A percentile compares a stretch with the other conserved stretches of the same genome.
phyloP scores from a whole-genome alignment of 108 stramenopile genomes.

The Discostella pseudostelligera region DNA sequence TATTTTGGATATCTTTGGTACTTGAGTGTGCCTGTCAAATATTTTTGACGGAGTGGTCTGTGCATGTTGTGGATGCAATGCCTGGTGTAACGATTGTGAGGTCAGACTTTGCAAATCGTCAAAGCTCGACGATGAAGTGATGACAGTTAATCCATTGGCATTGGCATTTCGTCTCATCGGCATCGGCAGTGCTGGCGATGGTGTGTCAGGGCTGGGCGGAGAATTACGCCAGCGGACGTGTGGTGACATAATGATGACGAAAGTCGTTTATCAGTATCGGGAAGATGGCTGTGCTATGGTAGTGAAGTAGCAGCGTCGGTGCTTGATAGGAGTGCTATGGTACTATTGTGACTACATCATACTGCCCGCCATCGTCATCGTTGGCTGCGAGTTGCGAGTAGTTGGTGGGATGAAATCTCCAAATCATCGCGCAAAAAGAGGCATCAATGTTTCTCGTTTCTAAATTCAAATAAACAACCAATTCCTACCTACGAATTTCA shows the following conservation, averaged over 20 bases:
- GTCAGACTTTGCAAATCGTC: slow-evolving; percentile 2
- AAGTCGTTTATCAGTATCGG: background rate
- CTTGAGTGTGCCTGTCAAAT: background rate
- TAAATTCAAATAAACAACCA: too few relatives aligned
- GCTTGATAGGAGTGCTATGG: too few relatives aligned
- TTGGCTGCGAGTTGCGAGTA: too few relatives aligned
- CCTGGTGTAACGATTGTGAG: background rate
- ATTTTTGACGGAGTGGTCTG: background rate
- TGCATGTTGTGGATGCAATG: background rate
- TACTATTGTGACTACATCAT: too few relatives aligned
- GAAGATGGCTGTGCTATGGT: background rate
- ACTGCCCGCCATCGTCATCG: too few relatives aligned
- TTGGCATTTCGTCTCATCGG: too few relatives aligned
- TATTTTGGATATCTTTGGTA: background rate
- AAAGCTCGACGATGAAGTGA: background rate
- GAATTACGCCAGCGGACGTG: slow-evolving; percentile 1
- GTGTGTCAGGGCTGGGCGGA: background rate
- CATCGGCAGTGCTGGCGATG: background rate
- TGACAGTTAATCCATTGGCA: background rate
- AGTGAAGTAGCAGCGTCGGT: too few relatives aligned
- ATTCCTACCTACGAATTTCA: too few relatives aligned
- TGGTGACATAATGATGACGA: background rate
- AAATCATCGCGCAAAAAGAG: too few relatives aligned
- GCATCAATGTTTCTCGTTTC: too few relatives aligned
- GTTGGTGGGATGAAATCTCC: too few relatives aligned